These are phyloP conservation scores for Podaxis sp. DNA, from an alignment of 768 basidiomycete species.

Conservation along the genomic window DNA sequence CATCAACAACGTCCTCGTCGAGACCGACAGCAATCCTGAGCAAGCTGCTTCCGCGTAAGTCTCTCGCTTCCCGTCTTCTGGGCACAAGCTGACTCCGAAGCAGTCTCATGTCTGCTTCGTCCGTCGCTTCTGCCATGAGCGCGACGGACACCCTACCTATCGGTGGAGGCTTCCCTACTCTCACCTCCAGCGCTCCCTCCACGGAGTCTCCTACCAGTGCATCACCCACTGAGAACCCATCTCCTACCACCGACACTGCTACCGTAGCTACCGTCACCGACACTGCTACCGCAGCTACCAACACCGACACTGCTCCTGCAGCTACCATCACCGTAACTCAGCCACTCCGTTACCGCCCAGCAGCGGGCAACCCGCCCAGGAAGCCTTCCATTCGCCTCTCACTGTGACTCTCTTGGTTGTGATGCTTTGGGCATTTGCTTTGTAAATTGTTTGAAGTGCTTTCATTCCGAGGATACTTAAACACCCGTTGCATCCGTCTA, in stretches of 20 bases:
- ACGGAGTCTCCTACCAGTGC: background rate
- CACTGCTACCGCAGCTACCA: background rate
- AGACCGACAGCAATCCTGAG: conserved; percentile 33
- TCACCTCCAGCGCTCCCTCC: background rate
- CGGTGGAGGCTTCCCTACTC: conserved; percentile 17
- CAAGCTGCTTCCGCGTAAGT: conserved; percentile 55
- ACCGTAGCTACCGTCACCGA: background rate
- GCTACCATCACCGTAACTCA: too few species aligned
- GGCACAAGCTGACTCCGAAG: background rate
- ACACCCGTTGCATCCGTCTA: too few species aligned
- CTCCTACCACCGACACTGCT: background rate
- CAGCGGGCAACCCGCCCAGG: background rate
- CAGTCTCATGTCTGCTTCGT: conserved; percentile 43
- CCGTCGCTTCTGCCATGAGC: conserved; percentile 31
- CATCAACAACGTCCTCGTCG: conserved; percentile 49
- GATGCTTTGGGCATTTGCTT: background rate
- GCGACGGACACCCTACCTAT: conserved; percentile 38
- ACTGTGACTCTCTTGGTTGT: background rate
- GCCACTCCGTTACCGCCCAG: too few species aligned
- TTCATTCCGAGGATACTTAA: too few species aligned
- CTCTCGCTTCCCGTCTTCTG: background rate
- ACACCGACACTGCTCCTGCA: background rate
- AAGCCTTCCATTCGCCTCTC: background rate
- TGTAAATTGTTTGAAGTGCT: background rate
- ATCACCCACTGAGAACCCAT: background rate